Percentiles rank a stretch among this genome's conserved stretches.
phyloP scores from a whole-genome alignment of 768 basidiomycete genomes.

The Phallus indusiatus region DNA sequence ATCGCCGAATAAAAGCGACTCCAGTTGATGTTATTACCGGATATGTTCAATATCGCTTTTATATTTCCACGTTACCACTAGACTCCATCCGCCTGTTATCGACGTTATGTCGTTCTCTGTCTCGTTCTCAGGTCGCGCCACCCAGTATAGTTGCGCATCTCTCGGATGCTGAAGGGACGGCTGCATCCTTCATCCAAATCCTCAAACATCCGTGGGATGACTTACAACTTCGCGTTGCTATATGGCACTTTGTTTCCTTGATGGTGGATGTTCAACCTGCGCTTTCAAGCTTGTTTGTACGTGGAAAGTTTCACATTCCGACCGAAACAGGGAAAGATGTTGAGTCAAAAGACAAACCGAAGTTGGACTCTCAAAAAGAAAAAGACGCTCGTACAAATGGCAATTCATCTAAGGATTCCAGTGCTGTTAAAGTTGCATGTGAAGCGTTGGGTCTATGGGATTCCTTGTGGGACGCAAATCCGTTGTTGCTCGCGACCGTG shows the following conservation, averaged over 20 bases:
- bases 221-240: conserved; percentile 53
- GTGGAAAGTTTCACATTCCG: conserved; percentile 56
- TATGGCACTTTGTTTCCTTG: conserved; percentile 78
- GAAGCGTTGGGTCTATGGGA: conserved; percentile 63
- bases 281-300: conserved; percentile 67
- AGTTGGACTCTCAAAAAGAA: too few relatives aligned
- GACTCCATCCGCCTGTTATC: conserved; percentile 62
- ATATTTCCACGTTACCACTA: conserved; percentile 50
- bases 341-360: too few relatives aligned
- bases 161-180: conserved; percentile 63
- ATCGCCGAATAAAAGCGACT: conserved; percentile 42
- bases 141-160: conserved; percentile 74
- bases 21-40: conserved; percentile 67
- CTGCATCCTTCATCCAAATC: conserved; percentile 58
- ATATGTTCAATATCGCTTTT: conserved; percentile 56
- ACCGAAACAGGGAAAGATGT: conserved; percentile 27
- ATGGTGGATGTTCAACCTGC: conserved; percentile 85
- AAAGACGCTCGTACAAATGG: conserved; percentile 17
- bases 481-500: conserved; percentile 63
- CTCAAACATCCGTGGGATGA: conserved; percentile 77
- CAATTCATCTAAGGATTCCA: conserved; percentile 26
- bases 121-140: conserved; percentile 47
- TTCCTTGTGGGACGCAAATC: conserved; percentile 67
- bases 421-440: conserved; percentile 58
- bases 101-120: conserved; percentile 56